A percentile compares a stretch with the other conserved stretches of the same genome.
Evolutionary conservation across 345 rosid genomes (phyloP).

Genomic region (Eutrema heterophyllum): DNA sequence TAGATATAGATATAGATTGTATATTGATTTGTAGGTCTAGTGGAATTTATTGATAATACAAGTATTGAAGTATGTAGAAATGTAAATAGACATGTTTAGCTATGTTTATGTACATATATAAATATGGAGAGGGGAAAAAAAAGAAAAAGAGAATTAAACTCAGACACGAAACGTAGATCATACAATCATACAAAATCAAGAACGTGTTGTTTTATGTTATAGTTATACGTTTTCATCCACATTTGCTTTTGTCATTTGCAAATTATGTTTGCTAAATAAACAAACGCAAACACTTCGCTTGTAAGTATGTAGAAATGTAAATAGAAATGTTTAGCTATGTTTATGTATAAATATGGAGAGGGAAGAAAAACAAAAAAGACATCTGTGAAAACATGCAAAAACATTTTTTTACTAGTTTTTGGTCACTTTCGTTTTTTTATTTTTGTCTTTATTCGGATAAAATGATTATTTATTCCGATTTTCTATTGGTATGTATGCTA

Average conservation of each 20-base stretch:
- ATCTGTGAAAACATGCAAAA: too few species aligned
- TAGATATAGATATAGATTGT: background rate
- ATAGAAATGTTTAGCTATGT: too few species aligned
- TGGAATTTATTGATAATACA: background rate
- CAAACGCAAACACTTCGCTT: background rate
- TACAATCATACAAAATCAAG: background rate
- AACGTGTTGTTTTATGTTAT: background rate
- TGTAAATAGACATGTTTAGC: background rate
- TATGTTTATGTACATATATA: background rate
- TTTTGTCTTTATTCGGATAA: too few species aligned
- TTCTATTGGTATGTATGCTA: too few species aligned
- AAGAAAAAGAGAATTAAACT: background rate
- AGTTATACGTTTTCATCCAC: background rate
- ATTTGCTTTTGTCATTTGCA: background rate
- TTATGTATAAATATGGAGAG: too few species aligned
- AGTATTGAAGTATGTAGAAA: background rate
- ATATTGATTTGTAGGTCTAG: background rate
- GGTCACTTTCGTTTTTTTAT: too few species aligned
- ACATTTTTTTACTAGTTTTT: too few species aligned
- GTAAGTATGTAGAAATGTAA: background rate
- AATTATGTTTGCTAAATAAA: background rate
- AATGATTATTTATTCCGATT: too few species aligned
- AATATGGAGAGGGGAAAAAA: background rate
- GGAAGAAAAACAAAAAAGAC: too few species aligned
- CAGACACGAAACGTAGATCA: background rate